A percentile compares a stretch with the other conserved stretches of the same genome.
These are phyloP conservation scores for Calycina marina DNA, from an alignment of 2,329 filamentous ascomycete species.

Conservation along the genomic window DNA sequence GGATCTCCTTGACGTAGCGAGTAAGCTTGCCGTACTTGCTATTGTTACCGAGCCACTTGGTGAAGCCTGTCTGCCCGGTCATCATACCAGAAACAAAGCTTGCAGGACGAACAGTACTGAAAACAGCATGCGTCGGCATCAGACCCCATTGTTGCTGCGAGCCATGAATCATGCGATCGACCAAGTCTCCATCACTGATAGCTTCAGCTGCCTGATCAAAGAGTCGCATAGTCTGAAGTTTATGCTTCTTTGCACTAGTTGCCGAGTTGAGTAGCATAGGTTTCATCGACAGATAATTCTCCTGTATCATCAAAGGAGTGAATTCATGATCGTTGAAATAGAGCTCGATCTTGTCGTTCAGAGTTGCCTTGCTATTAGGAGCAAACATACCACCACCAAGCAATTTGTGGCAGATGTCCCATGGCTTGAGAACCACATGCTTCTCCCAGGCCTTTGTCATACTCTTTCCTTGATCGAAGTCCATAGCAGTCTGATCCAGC, in stretches of 20 bases:
- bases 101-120: slow-evolving; percentile 84
- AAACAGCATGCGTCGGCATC: slow-evolving; percentile 92
- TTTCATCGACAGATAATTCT: slow-evolving; percentile 83
- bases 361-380: slow-evolving; percentile 63
- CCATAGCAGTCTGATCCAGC: slow-evolving; percentile 66
- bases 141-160: slow-evolving; percentile 96
- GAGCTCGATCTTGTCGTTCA: slow-evolving; percentile 96
- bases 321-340: slow-evolving; percentile 99
- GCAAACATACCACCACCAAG: slow-evolving; percentile 78
- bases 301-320: slow-evolving; percentile 93
- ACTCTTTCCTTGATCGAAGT: slow-evolving; percentile 72
- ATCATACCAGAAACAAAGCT: slow-evolving; percentile 76
- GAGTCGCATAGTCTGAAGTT: slow-evolving; percentile 72
- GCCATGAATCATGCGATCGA: slow-evolving; percentile 96
- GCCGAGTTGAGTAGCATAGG: slow-evolving; percentile 37
- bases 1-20: slow-evolving; percentile 81
- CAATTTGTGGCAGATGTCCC: slow-evolving; percentile 94
- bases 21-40: slow-evolving; percentile 69
- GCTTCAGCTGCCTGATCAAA: slow-evolving; percentile 81
- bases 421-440: slow-evolving; percentile 88
- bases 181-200: slow-evolving; percentile 91
- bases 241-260: slow-evolving; percentile 52
- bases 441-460: slow-evolving; percentile 99
- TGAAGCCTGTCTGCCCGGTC: slow-evolving; percentile 58
- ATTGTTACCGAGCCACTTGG: slow-evolving; percentile 88